Base-by-base conservation (phyloP, 108 stramenopile genomes). In the Phaeodactylum tricornutum region DNA sequence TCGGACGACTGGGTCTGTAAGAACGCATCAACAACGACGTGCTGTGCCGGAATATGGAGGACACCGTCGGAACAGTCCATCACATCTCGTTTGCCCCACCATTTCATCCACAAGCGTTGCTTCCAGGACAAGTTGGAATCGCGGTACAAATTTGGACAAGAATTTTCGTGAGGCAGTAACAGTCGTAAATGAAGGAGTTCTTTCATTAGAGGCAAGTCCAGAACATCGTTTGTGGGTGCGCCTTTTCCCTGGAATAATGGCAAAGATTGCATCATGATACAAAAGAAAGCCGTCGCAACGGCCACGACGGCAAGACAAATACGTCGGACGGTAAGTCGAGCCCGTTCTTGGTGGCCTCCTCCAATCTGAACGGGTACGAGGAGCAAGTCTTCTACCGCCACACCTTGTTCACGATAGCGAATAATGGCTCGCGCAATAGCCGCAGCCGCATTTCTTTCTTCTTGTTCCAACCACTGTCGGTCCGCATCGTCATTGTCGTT, bases 11-110 rank as follows among this genome's bases (percentile, higher is more conserved):
- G 37, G 4, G 66, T 31, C 22, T 52, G 37, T 26, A 60, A 34
- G 23, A 29, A 48, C n/a, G 11, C 23, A 16, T 56, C 46, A 0
- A 27, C 25, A 35, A 68, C 12, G 16, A 55, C 59, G 26, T 44
- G 44, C 36, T 45, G 27, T 5, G 74, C 49, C 8, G 73, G 74
- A 29, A 75, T 40, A 49, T 70, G 74, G 22, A 75, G 35, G 5
- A 75, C 74, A 12, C 74, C 74, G 29, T 61, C 45, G 29, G 43
- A 25, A 37, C 74, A 75, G 40, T 75, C 50, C 3, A 35, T n/a
- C 11, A 43, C 9, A n/a, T n/a, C n/a, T n/a, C n/a, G n/a, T n/a
- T n/a, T n/a, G n/a, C n/a, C n/a, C n/a, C n/a, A n/a, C n/a, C n/a
- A n/a, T n/a, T n/a, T n/a, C n/a, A n/a, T n/a, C n/a, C n/a, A n/a